A percentile compares a stretch with the other conserved stretches of the same genome.
Conservation (phyloP, 768 basidiomycete species). For the Boletus vinaceobasis region DNA sequence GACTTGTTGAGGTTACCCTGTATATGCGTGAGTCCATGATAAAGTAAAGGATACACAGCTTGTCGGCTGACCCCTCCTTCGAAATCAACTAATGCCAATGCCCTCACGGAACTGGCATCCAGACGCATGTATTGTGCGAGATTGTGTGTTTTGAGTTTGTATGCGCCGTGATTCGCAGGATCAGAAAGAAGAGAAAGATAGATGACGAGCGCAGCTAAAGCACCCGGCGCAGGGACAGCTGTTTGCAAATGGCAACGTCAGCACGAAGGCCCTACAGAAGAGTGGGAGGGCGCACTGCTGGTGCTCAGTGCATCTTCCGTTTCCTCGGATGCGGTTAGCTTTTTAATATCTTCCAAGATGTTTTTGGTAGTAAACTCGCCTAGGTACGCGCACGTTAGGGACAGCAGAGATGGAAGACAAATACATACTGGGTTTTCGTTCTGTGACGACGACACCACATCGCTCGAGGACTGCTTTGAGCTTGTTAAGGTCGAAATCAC, state of each 20-base stretch:
- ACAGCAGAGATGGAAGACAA: neutral
- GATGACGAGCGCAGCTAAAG: slow-evolving; percentile 74
- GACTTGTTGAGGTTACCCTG: slow-evolving; percentile 69
- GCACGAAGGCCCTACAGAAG: neutral
- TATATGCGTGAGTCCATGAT: neutral
- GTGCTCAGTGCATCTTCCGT: slow-evolving; percentile 16
- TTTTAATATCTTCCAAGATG: slow-evolving; percentile 72
- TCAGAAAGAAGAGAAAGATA: slow-evolving; percentile 83
- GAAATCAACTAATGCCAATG: slow-evolving; percentile 79
- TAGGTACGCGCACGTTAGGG: slow-evolving; percentile 27
- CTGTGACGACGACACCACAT: slow-evolving; percentile 87
- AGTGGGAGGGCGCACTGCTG: slow-evolving; percentile 5
- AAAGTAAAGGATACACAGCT: neutral
- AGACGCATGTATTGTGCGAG: slow-evolving; percentile 93
- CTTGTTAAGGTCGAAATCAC: slow-evolving; percentile 86
- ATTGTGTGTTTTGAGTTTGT: slow-evolving; percentile 82
- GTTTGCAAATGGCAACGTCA: slow-evolving; percentile 27
- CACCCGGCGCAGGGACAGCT: slow-evolving; percentile 72
- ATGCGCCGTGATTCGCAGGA: slow-evolving; percentile 73
- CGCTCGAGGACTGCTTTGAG: slow-evolving; percentile 83
- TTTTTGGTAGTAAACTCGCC: slow-evolving; percentile 84
- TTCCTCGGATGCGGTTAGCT: slow-evolving; percentile 32
- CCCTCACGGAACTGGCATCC: slow-evolving; percentile 90
- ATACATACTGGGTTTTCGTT: slow-evolving; percentile 76
- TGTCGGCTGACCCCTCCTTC: slow-evolving; percentile 40